A percentile compares a stretch with the other conserved stretches of the same genome.
phyloP scores from a whole-genome alignment of 257 asterid species.

The Salvia splendens region DNA sequence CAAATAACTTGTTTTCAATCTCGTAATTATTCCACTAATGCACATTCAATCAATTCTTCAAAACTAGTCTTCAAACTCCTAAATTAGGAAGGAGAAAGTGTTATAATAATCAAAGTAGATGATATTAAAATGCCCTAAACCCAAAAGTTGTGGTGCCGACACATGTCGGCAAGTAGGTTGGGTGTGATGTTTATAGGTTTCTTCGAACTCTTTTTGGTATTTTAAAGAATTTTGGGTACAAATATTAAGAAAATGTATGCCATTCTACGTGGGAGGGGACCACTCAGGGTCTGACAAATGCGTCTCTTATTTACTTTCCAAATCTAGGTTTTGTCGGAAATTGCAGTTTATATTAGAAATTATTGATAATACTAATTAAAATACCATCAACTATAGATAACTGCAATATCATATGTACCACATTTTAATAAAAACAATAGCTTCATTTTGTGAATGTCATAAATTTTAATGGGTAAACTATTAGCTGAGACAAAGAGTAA shows the following conservation, averaged over 20 bases:
- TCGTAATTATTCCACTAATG: no score
- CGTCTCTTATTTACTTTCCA: slow-evolving; percentile 29
- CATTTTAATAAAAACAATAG: no score
- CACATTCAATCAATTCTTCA: no score
- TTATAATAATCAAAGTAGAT: slow-evolving; percentile 7
- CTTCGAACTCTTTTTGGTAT: slow-evolving; percentile 34
- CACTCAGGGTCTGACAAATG: slow-evolving; percentile 34
- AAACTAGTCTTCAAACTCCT: no score
- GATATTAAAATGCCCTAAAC: slow-evolving; percentile 33
- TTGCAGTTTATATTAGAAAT: no score
- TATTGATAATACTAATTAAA: no score
- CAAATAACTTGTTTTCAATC: no score
- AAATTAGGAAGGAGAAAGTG: neutral
- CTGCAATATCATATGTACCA: no score
- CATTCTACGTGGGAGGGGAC: slow-evolving; percentile 52
- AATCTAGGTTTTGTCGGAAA: slow-evolving; percentile 14
- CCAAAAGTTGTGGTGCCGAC: slow-evolving; percentile 41
- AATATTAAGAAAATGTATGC: slow-evolving; percentile 37
- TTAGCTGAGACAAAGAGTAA: no score
- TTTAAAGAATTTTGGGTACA: slow-evolving; percentile 37
- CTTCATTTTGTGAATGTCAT: no score
- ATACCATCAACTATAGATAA: no score
- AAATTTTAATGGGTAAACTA: no score
- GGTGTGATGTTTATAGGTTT: slow-evolving; percentile 30
- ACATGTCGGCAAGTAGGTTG: slow-evolving; percentile 51